phyloP scores from a whole-genome alignment of 2,329 filamentous ascomycete genomes.

The Colletotrichum plurivorum region DNA sequence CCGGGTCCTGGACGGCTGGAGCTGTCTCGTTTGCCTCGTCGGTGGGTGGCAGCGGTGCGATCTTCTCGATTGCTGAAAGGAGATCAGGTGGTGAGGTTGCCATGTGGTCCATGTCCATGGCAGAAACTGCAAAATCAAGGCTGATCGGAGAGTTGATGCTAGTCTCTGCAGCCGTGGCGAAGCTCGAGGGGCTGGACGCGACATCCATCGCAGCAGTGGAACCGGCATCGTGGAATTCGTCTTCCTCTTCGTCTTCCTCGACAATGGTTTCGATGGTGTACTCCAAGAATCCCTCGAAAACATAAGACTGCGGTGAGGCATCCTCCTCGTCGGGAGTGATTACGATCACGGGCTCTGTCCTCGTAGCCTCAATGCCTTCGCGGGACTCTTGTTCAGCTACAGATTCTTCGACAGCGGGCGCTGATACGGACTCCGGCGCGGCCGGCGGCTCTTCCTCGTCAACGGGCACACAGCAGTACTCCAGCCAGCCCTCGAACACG shows the following conservation, averaged over 20 bases:
- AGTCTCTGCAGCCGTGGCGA: slow-evolving; percentile 32
- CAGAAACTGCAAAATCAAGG: slow-evolving; percentile 11
- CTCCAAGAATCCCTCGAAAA: slow-evolving; percentile 32
- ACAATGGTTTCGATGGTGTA: slow-evolving; percentile 31
- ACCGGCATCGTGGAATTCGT: slow-evolving; percentile 32
- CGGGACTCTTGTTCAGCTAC: background rate
- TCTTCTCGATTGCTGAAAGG: background rate
- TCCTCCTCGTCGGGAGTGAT: slow-evolving; percentile 8
- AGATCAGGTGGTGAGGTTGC: slow-evolving; percentile 1
- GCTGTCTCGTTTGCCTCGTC: slow-evolving; percentile 1
- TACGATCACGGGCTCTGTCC: slow-evolving; percentile 5
- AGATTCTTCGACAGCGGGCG: background rate
- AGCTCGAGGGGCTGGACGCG: slow-evolving; percentile 35
- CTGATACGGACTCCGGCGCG: slow-evolving; percentile 17
- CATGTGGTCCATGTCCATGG: background rate
- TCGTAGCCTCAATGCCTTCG: background rate
- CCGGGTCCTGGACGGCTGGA: background rate
- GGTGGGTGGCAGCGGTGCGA: background rate
- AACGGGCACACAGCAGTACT: slow-evolving; percentile 39
- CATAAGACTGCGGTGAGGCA: background rate
- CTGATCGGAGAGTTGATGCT: slow-evolving; percentile 31
- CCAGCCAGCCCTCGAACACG: slow-evolving; percentile 39
- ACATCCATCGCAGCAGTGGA: slow-evolving; percentile 10
- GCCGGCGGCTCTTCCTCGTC: slow-evolving; percentile 28
- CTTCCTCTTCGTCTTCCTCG: slow-evolving; percentile 34